Evolutionary conservation across 768 basidiomycete species (phyloP).

Genomic region (Kwoniella sp.): DNA sequence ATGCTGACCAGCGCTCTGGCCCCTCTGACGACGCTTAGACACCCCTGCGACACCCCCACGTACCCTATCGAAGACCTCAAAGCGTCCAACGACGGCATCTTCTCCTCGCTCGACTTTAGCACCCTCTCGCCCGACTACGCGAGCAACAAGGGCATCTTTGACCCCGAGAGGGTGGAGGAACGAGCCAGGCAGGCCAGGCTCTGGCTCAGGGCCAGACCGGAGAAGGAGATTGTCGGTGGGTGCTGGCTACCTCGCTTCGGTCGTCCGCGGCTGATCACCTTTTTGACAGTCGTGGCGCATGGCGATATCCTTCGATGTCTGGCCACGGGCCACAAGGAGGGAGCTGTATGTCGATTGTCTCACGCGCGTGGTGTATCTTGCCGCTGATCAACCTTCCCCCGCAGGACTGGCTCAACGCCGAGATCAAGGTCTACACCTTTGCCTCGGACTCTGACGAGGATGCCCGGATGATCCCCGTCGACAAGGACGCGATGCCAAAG

Average conservation of each 20-base stretch:
- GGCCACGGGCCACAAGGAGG: too few relatives aligned
- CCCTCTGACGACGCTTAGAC: too few relatives aligned
- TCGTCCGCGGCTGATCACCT: not conserved
- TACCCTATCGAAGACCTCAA: constrained; percentile 22
- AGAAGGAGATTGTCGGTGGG: constrained; percentile 47
- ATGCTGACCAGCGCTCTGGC: too few relatives aligned
- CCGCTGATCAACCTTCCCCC: too few relatives aligned
- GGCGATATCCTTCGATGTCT: constrained; percentile 44
- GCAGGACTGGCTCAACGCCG: constrained; percentile 47
- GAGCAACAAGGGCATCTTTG: constrained; percentile 42
- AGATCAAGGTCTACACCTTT: constrained; percentile 44
- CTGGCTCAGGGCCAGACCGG: constrained; percentile 42
- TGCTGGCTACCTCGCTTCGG: not conserved
- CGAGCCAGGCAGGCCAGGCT: constrained; percentile 34
- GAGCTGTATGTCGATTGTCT: too few relatives aligned
- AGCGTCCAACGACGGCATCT: constrained; percentile 33
- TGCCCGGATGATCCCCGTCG: constrained; percentile 27
- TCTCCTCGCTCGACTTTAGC: constrained; percentile 39
- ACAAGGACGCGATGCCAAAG: constrained; percentile 21
- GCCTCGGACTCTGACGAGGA: constrained; percentile 30
- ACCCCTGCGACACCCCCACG: constrained; percentile 32
- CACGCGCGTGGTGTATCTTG: too few relatives aligned
- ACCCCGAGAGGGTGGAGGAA: constrained; percentile 15
- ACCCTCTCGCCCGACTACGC: constrained; percentile 38
- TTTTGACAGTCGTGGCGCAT: constrained; percentile 42